Evolutionary conservation across 345 rosid genomes (phyloP), one percentile per base, ranked within the genome.

Genomic region (Aquilaria malaccensis): DNA sequence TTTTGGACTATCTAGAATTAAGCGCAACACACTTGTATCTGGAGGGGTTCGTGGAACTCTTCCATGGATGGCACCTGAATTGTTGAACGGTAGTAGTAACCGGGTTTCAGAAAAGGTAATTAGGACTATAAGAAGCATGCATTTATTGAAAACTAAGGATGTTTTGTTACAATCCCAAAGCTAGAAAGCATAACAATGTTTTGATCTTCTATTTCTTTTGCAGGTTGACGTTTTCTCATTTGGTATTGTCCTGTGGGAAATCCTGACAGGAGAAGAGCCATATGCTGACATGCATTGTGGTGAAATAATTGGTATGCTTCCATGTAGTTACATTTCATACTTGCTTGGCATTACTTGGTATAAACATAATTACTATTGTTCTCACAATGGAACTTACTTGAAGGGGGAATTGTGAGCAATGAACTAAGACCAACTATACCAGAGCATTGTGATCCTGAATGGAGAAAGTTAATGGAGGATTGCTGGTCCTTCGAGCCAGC

Each of bases 21-120:
- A 92, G 62, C 80, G 83, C 45, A 92, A 92, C 67, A 92, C 98
- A 9, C 83, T 92, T 1, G 95, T 89, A 10, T 85, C 96, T 0
- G 96, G 96, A 52, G 98, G 96, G 15, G 89, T 92, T 30, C 83
- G 96, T 57, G 98, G 98, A 75, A 92, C 98, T 31, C 95, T 92
- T 56, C 98, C 98, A 4, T 89, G 98, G 98, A 92, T 92, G 93
- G 98, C 98, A 45, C 98, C 98, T 5, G 95, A 92, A 64, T 72
- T 89, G 50, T 68, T 92, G 72, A 86, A 81, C 32, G 98, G 95
- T 11, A 82, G 81, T 70, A 92, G 84, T 67, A 86, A 68, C 61
- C 81, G 81, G 46, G 98, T 89, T 65, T 92, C 96, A 0, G 96
- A 92, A 74, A 87, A 87, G 85, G 98, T 91, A 46, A 10, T 69